Evolutionary conservation across 2,329 filamentous ascomycete genomes (phyloP), one percentile per base, ranked within the genome.

Genomic region (Trichoderma guizhouense): DNA sequence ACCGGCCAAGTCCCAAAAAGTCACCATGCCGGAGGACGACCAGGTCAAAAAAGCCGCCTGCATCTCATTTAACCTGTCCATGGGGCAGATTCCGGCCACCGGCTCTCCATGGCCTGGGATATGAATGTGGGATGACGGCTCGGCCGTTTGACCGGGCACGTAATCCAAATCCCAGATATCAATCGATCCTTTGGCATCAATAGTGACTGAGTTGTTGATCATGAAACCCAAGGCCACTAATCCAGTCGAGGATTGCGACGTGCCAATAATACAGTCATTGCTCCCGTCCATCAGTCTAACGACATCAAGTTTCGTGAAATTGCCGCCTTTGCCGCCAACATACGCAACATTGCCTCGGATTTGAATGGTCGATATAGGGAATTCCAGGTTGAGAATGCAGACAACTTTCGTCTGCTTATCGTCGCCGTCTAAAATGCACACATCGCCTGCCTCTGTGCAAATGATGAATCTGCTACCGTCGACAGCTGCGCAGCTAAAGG

Each of bases 401-500:
- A 86, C 84, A 62, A 98, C 84, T 75, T 90, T 93, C 80, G 92
- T 92, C 73, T 90, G 88, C 73, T 90, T 91, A 66, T 88, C 90
- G 36, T 87, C 88, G 75, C 97, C 93, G 74, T 98, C 92, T 36
- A 98, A 85, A 34, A 97, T 84, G 80, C 95, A 98, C n/a, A 99
- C 85, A 77, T 97, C 92, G 32, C 96, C 96, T 72, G 90, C 89
- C 78, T 98, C 95, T 4, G 95, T 93, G 82, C 94, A 96, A 55
- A 98, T 85, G 53, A 98, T 88, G 21, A 94, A 92, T 76, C 91
- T 92, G 55, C 87, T 88, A 43, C 93, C 89, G 47, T 92, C 91
- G 39, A 97, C 88, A 18, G 90, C 88, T 6, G 94, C 90, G 74
- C 92, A 93, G 21, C 91, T 93, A 77, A 99, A 98, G 0, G 91